Base-by-base conservation (phyloP, 1,139 yeast genomes). In the Wickerhamomyces sp. region DNA sequence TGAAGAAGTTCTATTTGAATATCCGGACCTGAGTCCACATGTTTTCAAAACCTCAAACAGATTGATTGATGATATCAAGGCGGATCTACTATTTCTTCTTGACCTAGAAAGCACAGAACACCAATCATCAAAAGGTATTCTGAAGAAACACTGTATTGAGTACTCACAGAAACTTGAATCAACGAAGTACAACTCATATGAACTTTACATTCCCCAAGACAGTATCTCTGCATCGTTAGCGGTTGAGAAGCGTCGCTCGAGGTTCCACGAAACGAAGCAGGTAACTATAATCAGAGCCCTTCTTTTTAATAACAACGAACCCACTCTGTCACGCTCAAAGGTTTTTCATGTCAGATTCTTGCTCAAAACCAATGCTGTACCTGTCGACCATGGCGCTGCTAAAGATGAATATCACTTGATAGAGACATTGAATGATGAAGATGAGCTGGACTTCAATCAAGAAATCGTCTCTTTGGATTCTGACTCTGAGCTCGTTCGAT, bases 11-110 rank as follows among this genome's bases (percentile, higher is more conserved):
- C 23, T 18, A 5, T 18, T 5, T 5, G 23, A 18, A 18, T 18
- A 43, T 13, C 13, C 32, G 1, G 33, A 40, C 23, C 27, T 42
- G 11, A 37, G 31, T 14, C 7, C 29, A n/a, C 34, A 39, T 6
- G 47, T 52, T 2, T 80, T 77, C 63, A 84, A 84, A 57, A 82
- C 91, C 0, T 65, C 82, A 29, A 84, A 84, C 55, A 67, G 93
- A 44, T 69, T 84, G 31, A 55, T 84, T 30, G 89, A 83, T 58
- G 93, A 84, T 57, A 60, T 84, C 37, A 69, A 75, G 29, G 55
- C 58, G 10, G 67, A 63, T 42, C 37, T 63, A 18, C 35, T 52
- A 6, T 59, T 58, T 36, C 40, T 59, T 4, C 36, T 50, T n/a
- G 52, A 52, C 27, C 48, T 49, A n/a, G 48, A 46, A 2, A 47